Evolutionary conservation across 345 rosid genomes (phyloP).

Genomic region (Clarkia xantiana): DNA sequence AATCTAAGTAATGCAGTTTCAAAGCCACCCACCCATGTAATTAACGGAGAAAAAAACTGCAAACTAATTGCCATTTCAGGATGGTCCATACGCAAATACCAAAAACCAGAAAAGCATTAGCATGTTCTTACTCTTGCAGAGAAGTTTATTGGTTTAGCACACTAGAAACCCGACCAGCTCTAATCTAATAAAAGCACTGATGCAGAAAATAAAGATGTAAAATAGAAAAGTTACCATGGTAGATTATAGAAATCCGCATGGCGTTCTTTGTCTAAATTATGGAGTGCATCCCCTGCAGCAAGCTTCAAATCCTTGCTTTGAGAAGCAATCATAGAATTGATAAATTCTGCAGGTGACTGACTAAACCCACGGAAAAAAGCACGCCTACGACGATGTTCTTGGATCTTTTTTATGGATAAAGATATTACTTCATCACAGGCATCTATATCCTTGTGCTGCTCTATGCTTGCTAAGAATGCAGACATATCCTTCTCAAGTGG

Average conservation of each 20-base stretch:
- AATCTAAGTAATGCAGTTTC: no score
- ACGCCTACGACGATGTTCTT: constrained; percentile 9
- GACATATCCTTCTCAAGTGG: constrained; percentile 12
- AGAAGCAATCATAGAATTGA: constrained; percentile 12
- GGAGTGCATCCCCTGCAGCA: constrained; percentile 12
- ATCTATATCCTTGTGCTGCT: constrained; percentile 13
- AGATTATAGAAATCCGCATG: constrained; percentile 14
- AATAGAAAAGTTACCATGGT: constrained; percentile 13
- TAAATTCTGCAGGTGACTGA: constrained; percentile 17
- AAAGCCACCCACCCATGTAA: no score
- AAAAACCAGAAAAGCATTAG: no score
- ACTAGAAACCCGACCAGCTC: no score
- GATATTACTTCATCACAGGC: constrained; percentile 7
- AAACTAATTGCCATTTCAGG: no score
- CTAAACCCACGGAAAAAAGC: constrained; percentile 16
- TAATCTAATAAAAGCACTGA: not conserved
- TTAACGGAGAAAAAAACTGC: no score
- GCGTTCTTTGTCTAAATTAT: constrained; percentile 9
- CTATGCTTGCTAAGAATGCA: constrained; percentile 5
- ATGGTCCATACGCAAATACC: no score
- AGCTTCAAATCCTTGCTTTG: constrained; percentile 16
- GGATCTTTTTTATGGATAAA: constrained; percentile 13
- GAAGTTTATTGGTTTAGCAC: no score
- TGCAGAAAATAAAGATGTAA: not conserved
- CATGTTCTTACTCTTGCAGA: no score